These are phyloP conservation scores for Keithomyces neogunnii DNA, from an alignment of 2,329 filamentous ascomycete genomes.

Conservation along the genomic window DNA sequence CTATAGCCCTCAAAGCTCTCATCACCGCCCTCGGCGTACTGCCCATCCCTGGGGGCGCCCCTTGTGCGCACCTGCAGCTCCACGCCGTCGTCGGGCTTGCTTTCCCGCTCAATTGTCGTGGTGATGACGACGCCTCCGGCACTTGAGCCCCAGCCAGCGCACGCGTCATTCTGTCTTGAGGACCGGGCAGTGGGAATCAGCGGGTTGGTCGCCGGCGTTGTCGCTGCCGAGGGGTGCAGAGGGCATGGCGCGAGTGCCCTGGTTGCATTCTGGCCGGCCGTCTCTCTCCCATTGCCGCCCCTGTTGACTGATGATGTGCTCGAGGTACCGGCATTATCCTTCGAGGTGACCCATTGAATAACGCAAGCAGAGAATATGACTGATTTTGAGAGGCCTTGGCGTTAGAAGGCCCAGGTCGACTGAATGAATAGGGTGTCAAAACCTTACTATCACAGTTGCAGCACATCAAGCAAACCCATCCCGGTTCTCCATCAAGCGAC, in stretches of 20 bases:
- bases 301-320: constrained; percentile 11
- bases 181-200: background rate
- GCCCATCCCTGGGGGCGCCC: background rate
- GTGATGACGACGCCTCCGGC: constrained; percentile 23
- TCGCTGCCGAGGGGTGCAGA: background rate
- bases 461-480: constrained; percentile 57
- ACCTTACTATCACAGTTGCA: constrained; percentile 54
- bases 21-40: background rate
- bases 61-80: background rate
- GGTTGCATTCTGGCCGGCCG: background rate
- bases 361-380: constrained; percentile 52
- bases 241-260: constrained; percentile 5
- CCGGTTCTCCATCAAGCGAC: constrained; percentile 50
- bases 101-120: constrained; percentile 28
- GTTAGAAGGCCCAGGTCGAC: background rate
- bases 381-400: constrained; percentile 14
- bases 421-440: background rate
- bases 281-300: constrained; percentile 10
- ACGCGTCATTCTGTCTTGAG: background rate
- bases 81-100: constrained; percentile 16
- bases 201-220: background rate
- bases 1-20: background rate
- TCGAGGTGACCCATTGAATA: constrained; percentile 52
- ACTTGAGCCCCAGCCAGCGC: background rate
- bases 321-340: constrained; percentile 30